These are phyloP conservation scores for Thielaviopsis populi DNA, from an alignment of 2,329 filamentous ascomycete genomes.

Conservation along the genomic window DNA sequence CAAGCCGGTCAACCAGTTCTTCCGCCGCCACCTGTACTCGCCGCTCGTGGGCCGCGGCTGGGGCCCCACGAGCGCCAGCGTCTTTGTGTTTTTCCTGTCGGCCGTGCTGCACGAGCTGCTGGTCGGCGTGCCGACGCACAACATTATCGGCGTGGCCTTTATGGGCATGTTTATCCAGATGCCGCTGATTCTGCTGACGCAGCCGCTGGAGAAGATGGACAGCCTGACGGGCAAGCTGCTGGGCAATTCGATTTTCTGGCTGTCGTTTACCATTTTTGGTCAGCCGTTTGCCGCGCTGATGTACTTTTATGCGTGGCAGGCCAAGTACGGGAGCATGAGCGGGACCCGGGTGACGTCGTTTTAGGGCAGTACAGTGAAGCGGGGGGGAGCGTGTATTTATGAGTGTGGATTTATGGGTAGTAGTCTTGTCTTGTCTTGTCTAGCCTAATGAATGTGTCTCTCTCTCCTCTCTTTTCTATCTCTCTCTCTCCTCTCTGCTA, in stretches of 20 bases:
- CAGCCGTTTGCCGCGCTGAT: constrained; percentile 83
- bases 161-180: constrained; percentile 87
- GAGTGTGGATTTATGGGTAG: not conserved
- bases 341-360: constrained; percentile 23
- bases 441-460: no score
- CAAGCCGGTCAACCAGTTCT: constrained; percentile 91
- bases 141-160: constrained; percentile 84
- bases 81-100: constrained; percentile 75
- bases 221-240: constrained; percentile 61
- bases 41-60: constrained; percentile 77
- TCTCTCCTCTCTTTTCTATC: not conserved
- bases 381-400: not conserved
- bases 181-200: constrained; percentile 69
- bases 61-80: constrained; percentile 52
- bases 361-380: no score
- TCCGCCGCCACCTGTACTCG: constrained; percentile 85
- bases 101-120: constrained; percentile 82
- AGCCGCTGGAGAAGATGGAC: constrained; percentile 63
- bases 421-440: no score
- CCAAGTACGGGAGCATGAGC: constrained; percentile 80
- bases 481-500: not conserved
- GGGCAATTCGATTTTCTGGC: constrained; percentile 92
- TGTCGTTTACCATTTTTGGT: constrained; percentile 87
- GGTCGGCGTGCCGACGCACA: constrained; percentile 89
- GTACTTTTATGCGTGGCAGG: constrained; percentile 98